phyloP scores from a whole-genome alignment of 257 asterid species.

The Vinca minor region DNA sequence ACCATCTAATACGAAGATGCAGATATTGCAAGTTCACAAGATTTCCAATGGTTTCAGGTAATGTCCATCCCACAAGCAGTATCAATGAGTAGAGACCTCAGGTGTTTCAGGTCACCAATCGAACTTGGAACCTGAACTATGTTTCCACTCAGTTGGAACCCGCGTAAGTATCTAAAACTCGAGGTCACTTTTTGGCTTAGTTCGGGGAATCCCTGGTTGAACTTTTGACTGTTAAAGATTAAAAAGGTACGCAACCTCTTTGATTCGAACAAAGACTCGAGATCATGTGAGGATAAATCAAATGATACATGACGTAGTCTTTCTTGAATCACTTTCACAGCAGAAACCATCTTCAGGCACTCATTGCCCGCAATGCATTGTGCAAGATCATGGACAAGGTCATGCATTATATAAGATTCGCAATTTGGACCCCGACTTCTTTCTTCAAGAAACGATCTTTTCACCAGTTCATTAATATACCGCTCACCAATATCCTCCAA shows the following conservation, averaged over 20 bases:
- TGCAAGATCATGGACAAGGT: conserved; percentile 1
- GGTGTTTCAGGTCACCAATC: conserved; percentile 27
- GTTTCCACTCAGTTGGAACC: neutral
- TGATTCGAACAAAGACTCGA: neutral
- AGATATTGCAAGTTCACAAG: neutral
- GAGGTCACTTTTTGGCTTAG: neutral
- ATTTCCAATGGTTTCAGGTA: neutral
- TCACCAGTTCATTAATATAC: neutral
- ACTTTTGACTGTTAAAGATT: neutral
- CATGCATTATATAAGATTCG: conserved; percentile 5
- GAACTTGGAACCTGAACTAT: conserved; percentile 22
- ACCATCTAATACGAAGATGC: conserved; percentile 1
- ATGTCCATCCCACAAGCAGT: neutral
- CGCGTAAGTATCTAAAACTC: neutral
- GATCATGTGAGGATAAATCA: conserved; percentile 2
- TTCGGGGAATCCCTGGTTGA: neutral
- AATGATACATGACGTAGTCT: neutral
- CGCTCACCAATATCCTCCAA: conserved; percentile 1
- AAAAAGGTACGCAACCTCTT: neutral
- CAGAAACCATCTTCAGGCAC: neutral
- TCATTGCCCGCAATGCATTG: neutral
- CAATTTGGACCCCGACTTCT: neutral
- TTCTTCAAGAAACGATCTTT: conserved; percentile 9
- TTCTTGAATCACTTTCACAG: neutral
- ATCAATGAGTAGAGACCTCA: conserved; percentile 24